phyloP scores from a whole-genome alignment of 2,329 filamentous ascomycete genomes.

The Aspergillus uvarum region DNA sequence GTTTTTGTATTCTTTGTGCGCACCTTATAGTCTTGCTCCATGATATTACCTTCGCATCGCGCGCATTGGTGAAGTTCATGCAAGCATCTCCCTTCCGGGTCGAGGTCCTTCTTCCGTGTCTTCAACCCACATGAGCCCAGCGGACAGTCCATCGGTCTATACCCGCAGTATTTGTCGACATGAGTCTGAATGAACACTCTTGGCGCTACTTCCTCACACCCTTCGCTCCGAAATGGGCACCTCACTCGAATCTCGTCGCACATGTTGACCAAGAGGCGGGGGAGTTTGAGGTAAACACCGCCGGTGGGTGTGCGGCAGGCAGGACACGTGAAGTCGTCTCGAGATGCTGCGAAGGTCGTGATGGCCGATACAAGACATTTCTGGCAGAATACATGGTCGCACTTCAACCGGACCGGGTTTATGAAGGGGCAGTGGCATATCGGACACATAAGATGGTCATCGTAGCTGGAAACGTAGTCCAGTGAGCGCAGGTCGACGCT shows the following conservation, averaged over 20 bases:
- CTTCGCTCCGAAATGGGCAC: slow-evolving; percentile 56
- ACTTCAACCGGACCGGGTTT: slow-evolving; percentile 57
- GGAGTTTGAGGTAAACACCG: slow-evolving; percentile 45
- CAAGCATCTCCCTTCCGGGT: slow-evolving; percentile 50
- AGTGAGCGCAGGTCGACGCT: slow-evolving; percentile 56
- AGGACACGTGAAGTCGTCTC: slow-evolving; percentile 52
- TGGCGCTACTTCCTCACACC: slow-evolving; percentile 55
- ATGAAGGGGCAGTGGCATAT: slow-evolving; percentile 65
- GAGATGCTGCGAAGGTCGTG: slow-evolving; percentile 32
- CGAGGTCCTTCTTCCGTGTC: slow-evolving; percentile 57
- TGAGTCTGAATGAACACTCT: slow-evolving; percentile 60
- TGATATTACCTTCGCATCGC: slow-evolving; percentile 53
- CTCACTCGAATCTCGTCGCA: slow-evolving; percentile 61
- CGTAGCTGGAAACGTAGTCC: slow-evolving; percentile 57
- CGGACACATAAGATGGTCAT: slow-evolving; percentile 62
- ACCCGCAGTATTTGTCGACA: slow-evolving; percentile 60
- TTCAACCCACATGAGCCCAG: slow-evolving; percentile 50
- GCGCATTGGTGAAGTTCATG: slow-evolving; percentile 55
- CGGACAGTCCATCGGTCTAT: slow-evolving; percentile 55
- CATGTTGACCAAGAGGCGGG: slow-evolving; percentile 60
- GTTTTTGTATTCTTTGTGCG: not conserved
- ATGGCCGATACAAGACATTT: slow-evolving; percentile 56
- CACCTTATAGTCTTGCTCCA: slow-evolving; percentile 56
- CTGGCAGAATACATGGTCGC: slow-evolving; percentile 64
- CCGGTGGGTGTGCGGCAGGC: slow-evolving; percentile 53